These are phyloP conservation scores for Iberis pinnata DNA, from an alignment of 345 rosid genomes.

Conservation along the genomic window DNA sequence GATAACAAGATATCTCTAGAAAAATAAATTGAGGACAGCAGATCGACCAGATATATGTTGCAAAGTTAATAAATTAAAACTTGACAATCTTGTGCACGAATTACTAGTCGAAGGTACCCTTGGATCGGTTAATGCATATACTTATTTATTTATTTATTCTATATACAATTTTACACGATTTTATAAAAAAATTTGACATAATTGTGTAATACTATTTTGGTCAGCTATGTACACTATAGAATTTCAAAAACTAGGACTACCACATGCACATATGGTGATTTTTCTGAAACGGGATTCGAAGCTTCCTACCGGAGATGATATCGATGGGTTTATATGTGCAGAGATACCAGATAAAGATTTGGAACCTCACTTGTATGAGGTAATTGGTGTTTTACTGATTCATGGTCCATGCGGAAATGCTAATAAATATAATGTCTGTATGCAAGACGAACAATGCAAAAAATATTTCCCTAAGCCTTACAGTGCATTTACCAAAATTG, in stretches of 20 bases:
- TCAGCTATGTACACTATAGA: not conserved
- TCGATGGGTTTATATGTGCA: not conserved
- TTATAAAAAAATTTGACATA: too few species aligned
- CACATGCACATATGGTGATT: not conserved
- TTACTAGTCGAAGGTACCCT: too few species aligned
- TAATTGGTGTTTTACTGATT: not conserved
- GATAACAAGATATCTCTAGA: not conserved
- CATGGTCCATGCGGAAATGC: not conserved
- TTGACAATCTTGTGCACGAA: not conserved
- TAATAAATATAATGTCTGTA: not conserved
- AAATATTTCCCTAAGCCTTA: not conserved
- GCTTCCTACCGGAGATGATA: not conserved
- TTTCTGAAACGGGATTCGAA: not conserved
- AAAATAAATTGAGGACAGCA: not conserved
- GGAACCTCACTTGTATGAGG: not conserved
- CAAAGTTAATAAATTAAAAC: not conserved
- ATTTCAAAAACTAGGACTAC: not conserved
- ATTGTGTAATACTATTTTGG: too few species aligned
- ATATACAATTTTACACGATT: too few species aligned
- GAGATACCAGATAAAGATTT: not conserved
- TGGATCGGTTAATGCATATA: not conserved
- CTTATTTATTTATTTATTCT: too few species aligned
- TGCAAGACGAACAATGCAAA: not conserved
- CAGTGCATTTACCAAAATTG: not conserved
- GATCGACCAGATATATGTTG: not conserved